phyloP scores from a whole-genome alignment of 331 rosid genomes.

The Erythrophleum ivorense region DNA sequence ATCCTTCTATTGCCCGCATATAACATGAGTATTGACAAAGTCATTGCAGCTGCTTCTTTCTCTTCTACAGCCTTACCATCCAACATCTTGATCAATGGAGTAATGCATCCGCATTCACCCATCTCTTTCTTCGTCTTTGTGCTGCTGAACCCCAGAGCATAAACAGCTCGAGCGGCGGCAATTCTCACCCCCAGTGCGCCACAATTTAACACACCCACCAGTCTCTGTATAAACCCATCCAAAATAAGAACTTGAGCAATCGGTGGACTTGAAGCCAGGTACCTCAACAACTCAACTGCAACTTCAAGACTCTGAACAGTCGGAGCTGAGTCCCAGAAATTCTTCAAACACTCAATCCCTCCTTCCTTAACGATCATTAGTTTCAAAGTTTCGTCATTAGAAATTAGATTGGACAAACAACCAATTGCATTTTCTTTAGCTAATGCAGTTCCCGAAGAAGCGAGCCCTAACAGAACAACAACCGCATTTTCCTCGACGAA shows the following conservation, averaged over 20 bases:
- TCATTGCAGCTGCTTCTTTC: slow-evolving; percentile 80
- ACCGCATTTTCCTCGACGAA: slow-evolving; percentile 79
- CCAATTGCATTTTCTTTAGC: slow-evolving; percentile 84
- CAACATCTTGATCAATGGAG: slow-evolving; percentile 71
- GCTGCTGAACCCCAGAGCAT: slow-evolving; percentile 69
- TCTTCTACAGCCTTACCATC: slow-evolving; percentile 90
- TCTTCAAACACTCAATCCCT: slow-evolving; percentile 75
- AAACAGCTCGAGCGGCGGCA: slow-evolving; percentile 68
- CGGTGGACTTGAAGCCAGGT: slow-evolving; percentile 52
- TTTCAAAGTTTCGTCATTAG: slow-evolving; percentile 60
- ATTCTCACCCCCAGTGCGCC: slow-evolving; percentile 76
- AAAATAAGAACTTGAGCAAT: slow-evolving; percentile 63
- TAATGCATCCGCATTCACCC: slow-evolving; percentile 80
- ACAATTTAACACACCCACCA: slow-evolving; percentile 59
- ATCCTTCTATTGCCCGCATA: slow-evolving; percentile 59
- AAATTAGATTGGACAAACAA: slow-evolving; percentile 71
- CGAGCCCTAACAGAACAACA: slow-evolving; percentile 64
- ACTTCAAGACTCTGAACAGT: slow-evolving; percentile 64
- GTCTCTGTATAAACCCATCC: slow-evolving; percentile 61
- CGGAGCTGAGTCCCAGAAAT: slow-evolving; percentile 77
- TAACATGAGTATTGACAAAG: slow-evolving; percentile 62
- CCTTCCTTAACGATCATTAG: slow-evolving; percentile 65
- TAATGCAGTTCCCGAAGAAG: slow-evolving; percentile 71
- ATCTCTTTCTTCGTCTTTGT: slow-evolving; percentile 70
- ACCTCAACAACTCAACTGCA: slow-evolving; percentile 67